Evolutionary conservation across 2,329 filamentous ascomycete genomes (phyloP).

Genomic region (Sordariomycetes sp.): DNA sequence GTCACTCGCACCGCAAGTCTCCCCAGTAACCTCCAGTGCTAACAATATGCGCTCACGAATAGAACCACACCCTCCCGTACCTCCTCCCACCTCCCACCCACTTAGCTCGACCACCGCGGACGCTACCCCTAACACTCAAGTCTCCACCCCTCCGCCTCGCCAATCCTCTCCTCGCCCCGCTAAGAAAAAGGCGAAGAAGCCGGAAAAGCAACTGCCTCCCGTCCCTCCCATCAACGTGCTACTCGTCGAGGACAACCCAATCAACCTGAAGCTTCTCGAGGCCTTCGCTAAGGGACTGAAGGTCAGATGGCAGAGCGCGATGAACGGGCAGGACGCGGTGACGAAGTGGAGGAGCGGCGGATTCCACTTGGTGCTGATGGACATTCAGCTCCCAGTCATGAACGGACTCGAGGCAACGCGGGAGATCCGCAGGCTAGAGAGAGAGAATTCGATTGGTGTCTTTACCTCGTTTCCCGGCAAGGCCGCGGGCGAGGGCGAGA

Average conservation of each 20-base stretch:
- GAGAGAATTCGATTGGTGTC: slow-evolving; percentile 85
- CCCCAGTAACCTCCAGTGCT: neutral
- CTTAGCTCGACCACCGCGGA: neutral
- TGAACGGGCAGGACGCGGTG: slow-evolving; percentile 89
- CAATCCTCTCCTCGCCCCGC: slow-evolving; percentile 6
- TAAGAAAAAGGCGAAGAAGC: slow-evolving; percentile 34
- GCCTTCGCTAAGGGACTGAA: slow-evolving; percentile 94
- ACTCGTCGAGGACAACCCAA: slow-evolving; percentile 97
- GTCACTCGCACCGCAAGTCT: neutral
- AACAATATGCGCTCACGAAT: neutral
- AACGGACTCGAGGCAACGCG: slow-evolving; percentile 89
- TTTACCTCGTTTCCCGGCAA: slow-evolving; percentile 61
- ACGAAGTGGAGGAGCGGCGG: slow-evolving; percentile 87
- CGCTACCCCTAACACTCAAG: neutral
- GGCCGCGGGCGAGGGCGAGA: slow-evolving; percentile 32
- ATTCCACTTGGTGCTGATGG: slow-evolving; percentile 95
- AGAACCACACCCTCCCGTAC: neutral
- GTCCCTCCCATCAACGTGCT: slow-evolving; percentile 95
- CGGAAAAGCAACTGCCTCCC: slow-evolving; percentile 31
- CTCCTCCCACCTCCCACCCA: neutral
- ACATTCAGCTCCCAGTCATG: slow-evolving; percentile 96
- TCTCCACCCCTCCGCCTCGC: slow-evolving; percentile 20
- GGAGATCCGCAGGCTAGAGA: slow-evolving; percentile 82
- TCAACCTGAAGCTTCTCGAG: slow-evolving; percentile 87
- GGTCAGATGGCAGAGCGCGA: slow-evolving; percentile 93